These are phyloP conservation scores for Phaeolepiota aurea DNA, from an alignment of 768 basidiomycete genomes.

Conservation along the genomic window DNA sequence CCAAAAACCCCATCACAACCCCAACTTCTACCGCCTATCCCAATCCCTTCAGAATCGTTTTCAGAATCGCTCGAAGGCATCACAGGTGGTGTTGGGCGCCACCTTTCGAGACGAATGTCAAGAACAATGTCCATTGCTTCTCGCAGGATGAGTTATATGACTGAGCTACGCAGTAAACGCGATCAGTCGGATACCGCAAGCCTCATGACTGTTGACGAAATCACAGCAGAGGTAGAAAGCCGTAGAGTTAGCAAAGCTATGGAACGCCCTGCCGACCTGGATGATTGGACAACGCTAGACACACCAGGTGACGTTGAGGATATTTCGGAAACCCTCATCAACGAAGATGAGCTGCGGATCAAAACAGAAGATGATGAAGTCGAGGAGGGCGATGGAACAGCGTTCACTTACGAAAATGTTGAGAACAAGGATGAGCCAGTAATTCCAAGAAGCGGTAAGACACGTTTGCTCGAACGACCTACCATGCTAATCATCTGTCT, in stretches of 20 bases:
- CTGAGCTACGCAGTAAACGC: conserved; percentile 72
- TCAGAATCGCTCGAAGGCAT: conserved; percentile 69
- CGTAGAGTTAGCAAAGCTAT: conserved; percentile 43
- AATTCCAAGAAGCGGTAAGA: conserved; percentile 45
- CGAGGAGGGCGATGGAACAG: conserved; percentile 24
- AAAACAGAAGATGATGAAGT: conserved; percentile 33
- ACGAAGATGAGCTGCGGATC: conserved; percentile 32
- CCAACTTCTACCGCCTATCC: conserved; percentile 69
- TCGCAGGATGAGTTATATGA: conserved; percentile 73
- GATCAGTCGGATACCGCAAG: conserved; percentile 87
- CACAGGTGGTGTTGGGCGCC: conserved; percentile 20
- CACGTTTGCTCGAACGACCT: conserved; percentile 5
- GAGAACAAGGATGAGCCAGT: conserved; percentile 35
- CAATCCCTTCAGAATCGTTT: conserved; percentile 70
- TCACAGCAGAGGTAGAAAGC: conserved; percentile 90
- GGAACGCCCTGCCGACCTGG: conserved; percentile 35
- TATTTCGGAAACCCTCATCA: conserved; percentile 22
- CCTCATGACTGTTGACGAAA: conserved; percentile 93
- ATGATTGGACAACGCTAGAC: conserved; percentile 74
- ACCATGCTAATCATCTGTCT: conserved; percentile 7
- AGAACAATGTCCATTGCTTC: conserved; percentile 41
- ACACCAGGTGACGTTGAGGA: conserved; percentile 29
- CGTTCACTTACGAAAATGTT: conserved; percentile 36
- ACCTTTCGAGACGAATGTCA: conserved; percentile 28
- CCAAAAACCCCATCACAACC: conserved; percentile 24